Evolutionary conservation across 495 filamentous ascomycete species (phyloP), one percentile per base, ranked within the genome.

Genomic region (Opeltia flavorubescens): DNA sequence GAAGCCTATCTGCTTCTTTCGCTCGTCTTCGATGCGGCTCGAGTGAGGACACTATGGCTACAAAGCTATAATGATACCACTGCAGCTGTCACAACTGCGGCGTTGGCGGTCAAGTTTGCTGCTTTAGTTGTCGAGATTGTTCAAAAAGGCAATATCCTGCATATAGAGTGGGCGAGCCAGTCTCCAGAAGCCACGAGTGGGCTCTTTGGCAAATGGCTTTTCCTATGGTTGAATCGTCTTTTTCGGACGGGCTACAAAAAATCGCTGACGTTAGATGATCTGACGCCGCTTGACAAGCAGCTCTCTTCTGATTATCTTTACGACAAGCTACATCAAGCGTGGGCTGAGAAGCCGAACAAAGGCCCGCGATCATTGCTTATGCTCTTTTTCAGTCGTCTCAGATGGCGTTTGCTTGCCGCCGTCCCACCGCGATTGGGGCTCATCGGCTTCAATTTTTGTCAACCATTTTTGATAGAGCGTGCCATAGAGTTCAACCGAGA

Each of bases 161-260:
- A 58, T 9, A 27, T 59, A 1, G 62, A 66, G 40, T 76, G 66
- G 49, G 49, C 49, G 7, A 48, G 56, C 6, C 65, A 68, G 35
- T 71, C 76, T 13, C 76, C 76, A 0, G 82, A 86, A 50, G 73
- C 72, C n/a, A 76, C 69, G 0, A 67, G 61, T 28, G 68, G 77
- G 0, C 62, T 77, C 11, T 76, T 71, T 46, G 71, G 63, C 46
- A 63, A 63, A 12, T 60, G 56, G 1, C 56, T 76, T 3, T 81
- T 79, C 54, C 72, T 58, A 49, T 84, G 80, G 77, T 58, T 81
- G 43, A 79, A 76, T 50, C 57, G 54, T 13, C 50, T 81, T 3
- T 72, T 84, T 43, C 54, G 48, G n/a, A 48, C 53, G 25, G 77
- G 77, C 0, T 74, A 71, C 48, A 59, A 40, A 2, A 66, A 57